Evolutionary conservation across 164 flowering plant genomes (phyloP), one percentile per base, ranked within the genome.

Genomic region (Vitis riparia): DNA sequence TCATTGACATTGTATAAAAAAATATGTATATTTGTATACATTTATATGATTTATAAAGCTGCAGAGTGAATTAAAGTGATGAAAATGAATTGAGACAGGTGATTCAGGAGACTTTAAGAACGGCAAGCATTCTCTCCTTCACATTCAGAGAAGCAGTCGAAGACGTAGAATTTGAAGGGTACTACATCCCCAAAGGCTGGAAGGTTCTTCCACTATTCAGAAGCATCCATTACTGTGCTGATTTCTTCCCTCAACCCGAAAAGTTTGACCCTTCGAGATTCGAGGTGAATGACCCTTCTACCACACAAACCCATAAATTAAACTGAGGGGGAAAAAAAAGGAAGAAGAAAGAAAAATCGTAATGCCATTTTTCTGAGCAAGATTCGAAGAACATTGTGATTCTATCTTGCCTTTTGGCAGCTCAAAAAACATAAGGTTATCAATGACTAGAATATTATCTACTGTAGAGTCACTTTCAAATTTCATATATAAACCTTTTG

Each of bases 161-260:
- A 69, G 97, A 91, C 66, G 90, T 93, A 1, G 98, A 93, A 69
- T 81, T 87, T 60, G 81, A 90, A 73, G 98, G 98, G 30, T 94
- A 81, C 68, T 9, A 88, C 3, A 92, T 94, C 57, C 98, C 97
- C 0, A 91, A 79, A 76, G 98, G 98, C 11, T 94, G 98, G 98
- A 94, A 94, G 76, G 97, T 94, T 67, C 89, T 94, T 51, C 98
- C 98, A 3, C 92, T 94, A 66, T 94, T 94, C 74, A 80, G 98
- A 78, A 87, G 68, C 85, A 91, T 94, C 73, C 98, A 94, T 75
- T 92, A 91, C 70, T 81, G 69, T 68, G 76, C 87, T 8, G 88
- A 92, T 50, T 84, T 84, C 79, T 94, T 87, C 81, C 88, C 95
- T 48, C 80, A 89, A 0, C 98, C 97, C 9, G 84, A 89, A 17